Base-by-base conservation (phyloP, 2,329 filamentous ascomycete genomes). In the Xylaria sp. region DNA sequence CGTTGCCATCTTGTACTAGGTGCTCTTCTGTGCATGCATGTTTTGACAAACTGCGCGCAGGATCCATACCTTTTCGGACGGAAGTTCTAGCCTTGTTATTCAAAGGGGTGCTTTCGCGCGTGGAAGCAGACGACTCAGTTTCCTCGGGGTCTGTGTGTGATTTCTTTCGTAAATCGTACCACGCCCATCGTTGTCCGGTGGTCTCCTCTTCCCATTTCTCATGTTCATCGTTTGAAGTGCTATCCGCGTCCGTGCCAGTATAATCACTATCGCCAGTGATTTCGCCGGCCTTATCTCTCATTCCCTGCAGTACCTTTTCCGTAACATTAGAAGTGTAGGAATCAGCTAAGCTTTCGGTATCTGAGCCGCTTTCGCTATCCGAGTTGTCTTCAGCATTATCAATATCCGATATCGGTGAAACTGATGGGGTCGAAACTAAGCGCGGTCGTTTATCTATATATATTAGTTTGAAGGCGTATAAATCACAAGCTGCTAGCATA, bases 241-340 rank as follows among this genome's bases (percentile, higher is more conserved):
- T 71, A 6, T 72, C 72, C 10, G 53, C n/a, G 6, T 72, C 72
- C 1, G 72, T 73, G 5, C 17, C 57, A 7, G 20, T 15, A 58
- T 77, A 78, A 59, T 77, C 76, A 4, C 74, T 72, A 64, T 78
- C 76, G 7, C 68, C 74, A 5, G 70, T n/a, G 23, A 72, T 74
- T 31, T 77, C 74, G 6, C 73, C 75, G 2, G 63, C 76, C 9
- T 57, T 74, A 9, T 75, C 71, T 17, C 10, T 56, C 49, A 70
- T 57, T 17, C 68, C 63, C 20, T 59, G 57, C 10, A 76, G 38
- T 59, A 73, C 58, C 33, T 66, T 69, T 31, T 76, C 72, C 9
- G 71, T 69, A 1, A 61, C 51, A 23, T 69, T 28, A 17, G 72
- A 70, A 11, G 17, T 44, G 6, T 31, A 48, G 3, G 70, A 73